A percentile compares a stretch with the other conserved stretches of the same genome.
These are phyloP conservation scores for Phaeotremella skinneri DNA, from an alignment of 768 basidiomycete genomes.

Conservation along the genomic window DNA sequence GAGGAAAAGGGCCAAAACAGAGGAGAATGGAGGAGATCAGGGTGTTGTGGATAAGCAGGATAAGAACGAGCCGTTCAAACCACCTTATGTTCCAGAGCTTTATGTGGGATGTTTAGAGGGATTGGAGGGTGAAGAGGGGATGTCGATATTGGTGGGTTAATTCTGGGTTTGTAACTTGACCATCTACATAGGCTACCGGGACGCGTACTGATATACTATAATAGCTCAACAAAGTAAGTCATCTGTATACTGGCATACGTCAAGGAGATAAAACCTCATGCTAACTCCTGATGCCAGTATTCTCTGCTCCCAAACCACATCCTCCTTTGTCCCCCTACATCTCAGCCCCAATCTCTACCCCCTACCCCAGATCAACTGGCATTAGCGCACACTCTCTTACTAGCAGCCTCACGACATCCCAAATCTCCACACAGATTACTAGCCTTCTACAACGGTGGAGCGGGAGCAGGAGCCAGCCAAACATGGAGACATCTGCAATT, in stretches of 20 bases:
- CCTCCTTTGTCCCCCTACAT: constrained; percentile 56
- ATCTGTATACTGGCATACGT: too few species aligned
- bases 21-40: constrained; percentile 1
- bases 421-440: constrained; percentile 58
- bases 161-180: background rate
- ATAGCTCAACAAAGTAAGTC: constrained; percentile 41
- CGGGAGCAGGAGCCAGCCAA: constrained; percentile 73
- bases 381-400: constrained; percentile 69
- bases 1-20: constrained; percentile 24
- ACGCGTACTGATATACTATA: background rate
- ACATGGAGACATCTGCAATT: constrained; percentile 89
- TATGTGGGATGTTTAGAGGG: constrained; percentile 67
- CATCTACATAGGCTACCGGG: background rate
- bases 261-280: background rate
- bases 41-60: constrained; percentile 38
- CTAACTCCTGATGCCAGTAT: constrained; percentile 52
- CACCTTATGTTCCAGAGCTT: constrained; percentile 76
- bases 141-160: constrained; percentile 45
- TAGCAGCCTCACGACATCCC: constrained; percentile 62
- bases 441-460: constrained; percentile 86
- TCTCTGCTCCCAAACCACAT: constrained; percentile 81
- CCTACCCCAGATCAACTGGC: constrained; percentile 75
- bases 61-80: constrained; percentile 66
- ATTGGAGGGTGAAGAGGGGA: constrained; percentile 58
- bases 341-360: constrained; percentile 68